Base-by-base conservation (phyloP, 1,284 basidiomycete species). In the Xanthoconium separans region DNA sequence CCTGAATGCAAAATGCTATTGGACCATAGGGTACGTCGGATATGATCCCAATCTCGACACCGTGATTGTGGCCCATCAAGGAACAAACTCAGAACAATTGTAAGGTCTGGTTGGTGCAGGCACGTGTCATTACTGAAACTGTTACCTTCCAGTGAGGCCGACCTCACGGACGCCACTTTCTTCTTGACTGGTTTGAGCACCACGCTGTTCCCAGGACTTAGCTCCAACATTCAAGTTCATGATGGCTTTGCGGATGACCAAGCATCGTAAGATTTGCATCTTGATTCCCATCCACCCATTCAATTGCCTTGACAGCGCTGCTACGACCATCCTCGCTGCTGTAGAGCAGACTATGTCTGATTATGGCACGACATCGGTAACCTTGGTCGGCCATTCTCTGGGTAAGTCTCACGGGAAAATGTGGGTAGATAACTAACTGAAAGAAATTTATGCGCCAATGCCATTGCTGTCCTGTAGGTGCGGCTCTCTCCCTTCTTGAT, bases 161-260 rank as follows among this genome's bases (percentile, higher is more conserved):
- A 80, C 7, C 50, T 88, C 30, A 85, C 80, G 0, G 84, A 90
- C 61, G 71, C 65, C 0, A 73, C 83, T 50, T 67, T 84, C 58
- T 59, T 74, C 56, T 60, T 79, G 41, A 62, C 57, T 3, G 61
- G 53, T 1, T 66, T 81, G 42, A 69, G 80, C 58, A 48, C 79
- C 0, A 68, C 71, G 0, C 70, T 87, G 15, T 90, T 90, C 73
- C 85, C 85, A 6, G 83, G 83, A 1, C 52, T 87, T 20, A 69
- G 73, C 37, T 71, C 75, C 0, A 60, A 67, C 9, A 75, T 87
- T 20, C 45, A 77, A 58, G 81, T 78, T 0, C 86, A 90, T 64
- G 65, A 64, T 34, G 85, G 86, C 9, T 89, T 89, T 65, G 70
- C 64, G 2, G 65, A 73, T 22, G 75, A 74, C 15, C 86, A 89